Evolutionary conservation across 441 rosid species (phyloP).

Genomic region (Pelargonium fulgidum): DNA sequence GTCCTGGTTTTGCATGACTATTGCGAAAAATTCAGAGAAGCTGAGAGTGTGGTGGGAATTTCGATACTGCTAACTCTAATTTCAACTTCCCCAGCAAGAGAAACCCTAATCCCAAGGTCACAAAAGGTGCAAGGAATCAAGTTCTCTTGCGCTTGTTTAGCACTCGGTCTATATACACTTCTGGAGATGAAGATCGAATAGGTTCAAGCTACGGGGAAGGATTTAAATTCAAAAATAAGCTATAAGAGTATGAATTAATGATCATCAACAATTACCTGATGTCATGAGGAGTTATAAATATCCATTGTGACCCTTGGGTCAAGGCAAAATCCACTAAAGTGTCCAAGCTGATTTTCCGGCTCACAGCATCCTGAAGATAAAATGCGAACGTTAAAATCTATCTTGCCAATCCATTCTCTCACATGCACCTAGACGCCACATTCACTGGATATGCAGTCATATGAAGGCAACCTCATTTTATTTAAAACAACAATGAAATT

Average conservation of each 20-base stretch:
- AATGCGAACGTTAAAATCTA: conserved; percentile 6
- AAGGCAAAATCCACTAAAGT: conserved; percentile 83
- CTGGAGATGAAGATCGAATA: not conserved
- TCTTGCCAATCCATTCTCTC: conserved; percentile 1
- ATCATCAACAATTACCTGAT: conserved; percentile 47
- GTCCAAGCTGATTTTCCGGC: conserved; percentile 90
- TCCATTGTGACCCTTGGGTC: conserved; percentile 84
- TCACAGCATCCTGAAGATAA: conserved; percentile 79
- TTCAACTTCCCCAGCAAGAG: not conserved
- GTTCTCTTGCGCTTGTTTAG: too few species aligned
- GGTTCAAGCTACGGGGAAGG: not conserved
- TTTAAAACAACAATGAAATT: conserved; percentile 4
- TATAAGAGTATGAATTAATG: not conserved
- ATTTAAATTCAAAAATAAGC: not conserved
- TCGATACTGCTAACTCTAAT: not conserved
- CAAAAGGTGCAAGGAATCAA: not conserved
- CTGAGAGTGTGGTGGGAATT: too few species aligned
- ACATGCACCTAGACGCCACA: conserved; percentile 3
- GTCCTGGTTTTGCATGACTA: too few species aligned
- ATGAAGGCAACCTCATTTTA: conserved; percentile 6
- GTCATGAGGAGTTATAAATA: conserved; percentile 96
- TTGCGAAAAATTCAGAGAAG: too few species aligned
- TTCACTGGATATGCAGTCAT: conserved; percentile 5
- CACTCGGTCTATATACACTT: not conserved
- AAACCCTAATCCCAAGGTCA: not conserved